Base-by-base conservation (phyloP, 169 alveolate species). In the Plasmodium sp. region DNA sequence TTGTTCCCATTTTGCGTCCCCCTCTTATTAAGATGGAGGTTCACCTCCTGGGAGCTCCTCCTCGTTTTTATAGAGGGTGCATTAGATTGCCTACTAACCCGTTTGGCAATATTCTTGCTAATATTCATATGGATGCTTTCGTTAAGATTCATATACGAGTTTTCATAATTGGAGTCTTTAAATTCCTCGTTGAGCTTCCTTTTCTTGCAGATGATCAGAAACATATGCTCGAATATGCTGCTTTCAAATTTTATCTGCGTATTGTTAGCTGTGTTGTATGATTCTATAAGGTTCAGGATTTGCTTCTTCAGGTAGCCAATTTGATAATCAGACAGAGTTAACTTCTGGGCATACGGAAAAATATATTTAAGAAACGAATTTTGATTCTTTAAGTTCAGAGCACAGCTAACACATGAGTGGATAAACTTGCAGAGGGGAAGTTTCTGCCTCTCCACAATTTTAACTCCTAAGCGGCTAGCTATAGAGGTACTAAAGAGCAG, bases 331-430 rank as follows among this genome's bases (percentile, higher is more conserved):
- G 92, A 54, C 1, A 92, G 92, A 39, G 51, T 92, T 54, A 92
- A 92, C 54, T 92, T 92, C 33, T 92, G 95, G 3, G 95, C 95
- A 92, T 82, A 92, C 5, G 95, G 95, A n/a, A 92, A 56, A 18
- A 92, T 92, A 83, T 92, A 92, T 82, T 92, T 92, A 36, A 92
- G 43, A 54, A 92, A 92, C 16, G 92, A 36, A 92, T 92, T 92
- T 72, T 92, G 86, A 33, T 73, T 92, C 56, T 92, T 92, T 48
- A 92, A 58, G 75, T 92, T 92, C 36, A 92, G 67, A 7, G 95
- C 95, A 92, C 95, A 92, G 82, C 72, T 92, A 36, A 92, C 92
- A 81, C 95, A 82, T 5, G 95, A 81, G 84, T 81, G 95, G 31
- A 92, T 92, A 92, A 92, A 92, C 75, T 92, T 92, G 27, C 95